phyloP scores from a whole-genome alignment of 2,329 filamentous ascomycete species.

The Pseudogymnoascus sp. region DNA sequence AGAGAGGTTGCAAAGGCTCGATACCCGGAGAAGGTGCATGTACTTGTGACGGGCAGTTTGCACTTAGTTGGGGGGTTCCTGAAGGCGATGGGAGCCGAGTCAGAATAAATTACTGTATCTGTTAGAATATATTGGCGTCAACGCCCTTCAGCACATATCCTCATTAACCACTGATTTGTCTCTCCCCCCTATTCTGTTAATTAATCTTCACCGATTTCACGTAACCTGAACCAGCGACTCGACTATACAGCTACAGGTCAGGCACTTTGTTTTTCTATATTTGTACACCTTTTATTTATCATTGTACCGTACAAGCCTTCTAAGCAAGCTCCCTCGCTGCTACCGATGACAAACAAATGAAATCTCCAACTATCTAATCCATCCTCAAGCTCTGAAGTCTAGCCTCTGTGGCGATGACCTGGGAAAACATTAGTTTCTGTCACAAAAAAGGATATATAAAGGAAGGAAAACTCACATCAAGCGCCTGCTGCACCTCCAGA shows the following conservation, averaged over 20 bases:
- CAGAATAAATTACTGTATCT: not conserved
- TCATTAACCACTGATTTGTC: not conserved
- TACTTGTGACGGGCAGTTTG: constrained; percentile 52
- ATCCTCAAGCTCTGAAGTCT: constrained; percentile 80
- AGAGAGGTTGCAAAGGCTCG: constrained; percentile 29
- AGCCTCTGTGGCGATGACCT: constrained; percentile 87
- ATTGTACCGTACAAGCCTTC: constrained; percentile 2
- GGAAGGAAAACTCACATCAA: constrained; percentile 67
- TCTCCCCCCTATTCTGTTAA: not conserved
- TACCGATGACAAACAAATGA: constrained; percentile 2
- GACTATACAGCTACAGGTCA: not conserved
- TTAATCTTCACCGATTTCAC: not conserved
- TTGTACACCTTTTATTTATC: constrained; percentile 4
- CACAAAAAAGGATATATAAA: not conserved
- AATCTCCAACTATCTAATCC: constrained; percentile 43
- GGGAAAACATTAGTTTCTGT: constrained; percentile 16
- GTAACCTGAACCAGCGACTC: not conserved
- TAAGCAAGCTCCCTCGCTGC: not conserved
- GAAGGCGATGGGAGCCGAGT: not conserved
- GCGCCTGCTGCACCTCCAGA: constrained; percentile 88
- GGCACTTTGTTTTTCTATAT: constrained; percentile 6
- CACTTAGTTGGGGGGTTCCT: constrained; percentile 44
- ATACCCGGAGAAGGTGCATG: constrained; percentile 20
- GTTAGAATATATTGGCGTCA: not conserved
- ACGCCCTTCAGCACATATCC: not conserved